Percentiles rank a stretch among this genome's conserved stretches.
Evolutionary conservation across 75 land plant species (phyloP).

Genomic region (Sequoiadendron giganteum): DNA sequence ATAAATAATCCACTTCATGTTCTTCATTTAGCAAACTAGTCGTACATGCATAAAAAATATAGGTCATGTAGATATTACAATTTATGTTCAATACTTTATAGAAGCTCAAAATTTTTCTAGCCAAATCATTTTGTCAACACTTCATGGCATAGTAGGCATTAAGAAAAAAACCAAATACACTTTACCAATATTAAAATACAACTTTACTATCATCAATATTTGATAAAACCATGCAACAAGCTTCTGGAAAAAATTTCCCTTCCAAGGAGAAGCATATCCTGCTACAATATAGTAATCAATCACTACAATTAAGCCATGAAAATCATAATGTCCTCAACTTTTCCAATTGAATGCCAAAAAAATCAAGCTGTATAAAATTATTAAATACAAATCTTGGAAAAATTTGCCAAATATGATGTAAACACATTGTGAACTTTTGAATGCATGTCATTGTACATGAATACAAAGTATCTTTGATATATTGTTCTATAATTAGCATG

Average conservation of each 20-base stretch:
- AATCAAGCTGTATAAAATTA: background rate
- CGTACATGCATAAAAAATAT: background rate
- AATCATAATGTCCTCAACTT: too few species aligned
- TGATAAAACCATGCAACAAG: background rate
- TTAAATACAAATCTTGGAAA: too few species aligned
- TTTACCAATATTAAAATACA: background rate
- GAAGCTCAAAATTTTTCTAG: background rate
- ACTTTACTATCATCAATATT: background rate
- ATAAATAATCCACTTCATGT: background rate
- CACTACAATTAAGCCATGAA: background rate
- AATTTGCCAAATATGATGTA: too few species aligned
- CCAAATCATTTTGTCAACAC: too few species aligned
- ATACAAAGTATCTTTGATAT: too few species aligned
- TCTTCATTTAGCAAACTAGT: background rate
- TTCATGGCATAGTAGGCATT: background rate
- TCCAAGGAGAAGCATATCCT: too few species aligned
- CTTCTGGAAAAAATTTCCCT: background rate
- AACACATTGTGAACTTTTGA: too few species aligned
- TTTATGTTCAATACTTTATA: background rate
- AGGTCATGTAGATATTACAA: background rate
- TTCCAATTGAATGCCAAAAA: too few species aligned
- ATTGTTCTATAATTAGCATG: too few species aligned
- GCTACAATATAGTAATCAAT: background rate
- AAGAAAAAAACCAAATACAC: background rate
- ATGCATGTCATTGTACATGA: too few species aligned